Evolutionary conservation across 139 green algal genomes (phyloP).

Genomic region (Bryopsis sp.): DNA sequence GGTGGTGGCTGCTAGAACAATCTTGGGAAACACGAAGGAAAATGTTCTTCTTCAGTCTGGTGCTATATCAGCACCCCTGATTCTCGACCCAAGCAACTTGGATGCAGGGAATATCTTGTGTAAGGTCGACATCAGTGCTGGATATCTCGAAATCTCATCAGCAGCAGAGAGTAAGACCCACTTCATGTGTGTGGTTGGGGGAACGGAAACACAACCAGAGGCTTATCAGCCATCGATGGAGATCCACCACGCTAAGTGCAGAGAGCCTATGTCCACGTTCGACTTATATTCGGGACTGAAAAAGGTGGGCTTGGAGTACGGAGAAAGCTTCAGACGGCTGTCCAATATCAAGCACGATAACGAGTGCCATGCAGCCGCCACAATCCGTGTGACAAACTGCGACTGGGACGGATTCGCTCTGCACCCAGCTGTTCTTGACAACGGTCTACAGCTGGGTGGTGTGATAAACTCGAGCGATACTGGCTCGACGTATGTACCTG

Average conservation of each 20-base stretch:
- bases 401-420: slow-evolving; percentile 17
- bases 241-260: not conserved
- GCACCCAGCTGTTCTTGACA: slow-evolving; percentile 47
- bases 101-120: not conserved
- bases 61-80: not conserved
- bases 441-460: slow-evolving; percentile 50
- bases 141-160: not conserved
- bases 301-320: not conserved
- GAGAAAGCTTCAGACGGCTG: not conserved
- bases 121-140: not conserved
- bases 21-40: not conserved
- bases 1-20: slow-evolving; percentile 18
- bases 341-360: not conserved
- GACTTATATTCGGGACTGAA: not conserved
- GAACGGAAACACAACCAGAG: not conserved
- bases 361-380: not conserved
- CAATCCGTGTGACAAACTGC: not conserved
- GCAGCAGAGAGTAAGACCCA: not conserved
- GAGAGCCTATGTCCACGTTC: not conserved
- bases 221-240: not conserved
- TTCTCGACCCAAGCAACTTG: not conserved
- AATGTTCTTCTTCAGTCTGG: not conserved
- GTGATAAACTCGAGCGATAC: slow-evolving; percentile 19
- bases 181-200: not conserved
- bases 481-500: too few relatives aligned